Conservation (phyloP, 73 alveolate species). For the Strombidium stylifer region DNA sequence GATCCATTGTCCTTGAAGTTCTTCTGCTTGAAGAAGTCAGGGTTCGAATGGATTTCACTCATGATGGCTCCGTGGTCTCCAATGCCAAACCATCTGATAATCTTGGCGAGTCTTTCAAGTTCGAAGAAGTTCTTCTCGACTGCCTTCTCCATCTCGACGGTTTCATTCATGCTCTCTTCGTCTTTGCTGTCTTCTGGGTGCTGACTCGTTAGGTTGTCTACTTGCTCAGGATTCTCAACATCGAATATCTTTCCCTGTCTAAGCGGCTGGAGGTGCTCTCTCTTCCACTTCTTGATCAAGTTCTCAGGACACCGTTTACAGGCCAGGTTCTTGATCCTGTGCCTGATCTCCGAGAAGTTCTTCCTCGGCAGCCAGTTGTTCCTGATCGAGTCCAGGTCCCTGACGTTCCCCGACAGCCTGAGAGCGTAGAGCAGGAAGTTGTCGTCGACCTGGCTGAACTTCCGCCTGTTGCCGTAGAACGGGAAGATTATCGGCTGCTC, state of each 20-base stretch:
- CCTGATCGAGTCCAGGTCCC: conserved; percentile 69
- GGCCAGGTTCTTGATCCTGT: conserved; percentile 79
- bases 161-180: neutral
- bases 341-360: conserved; percentile 77
- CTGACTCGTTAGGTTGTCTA: too few species aligned
- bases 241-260: too few species aligned
- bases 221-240: too few species aligned
- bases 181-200: too few species aligned
- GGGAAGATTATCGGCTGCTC: neutral
- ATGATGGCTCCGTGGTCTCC: too few species aligned
- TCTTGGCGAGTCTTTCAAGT: conserved; percentile 61
- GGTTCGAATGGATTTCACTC: too few species aligned
- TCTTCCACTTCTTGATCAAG: conserved; percentile 75
- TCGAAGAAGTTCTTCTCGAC: too few species aligned
- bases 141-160: neutral
- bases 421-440: conserved; percentile 75
- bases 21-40: too few species aligned
- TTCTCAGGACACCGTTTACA: conserved; percentile 82
- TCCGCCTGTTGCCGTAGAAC: conserved; percentile 71
- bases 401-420: conserved; percentile 82
- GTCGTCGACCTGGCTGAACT: conserved; percentile 78
- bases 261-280: conserved; percentile 61
- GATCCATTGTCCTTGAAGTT: too few species aligned
- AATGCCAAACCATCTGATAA: conserved; percentile 91
- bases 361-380: conserved; percentile 85